Evolutionary conservation across 2,329 filamentous ascomycete species (phyloP).

Genomic region (Parastagonospora nodorum): DNA sequence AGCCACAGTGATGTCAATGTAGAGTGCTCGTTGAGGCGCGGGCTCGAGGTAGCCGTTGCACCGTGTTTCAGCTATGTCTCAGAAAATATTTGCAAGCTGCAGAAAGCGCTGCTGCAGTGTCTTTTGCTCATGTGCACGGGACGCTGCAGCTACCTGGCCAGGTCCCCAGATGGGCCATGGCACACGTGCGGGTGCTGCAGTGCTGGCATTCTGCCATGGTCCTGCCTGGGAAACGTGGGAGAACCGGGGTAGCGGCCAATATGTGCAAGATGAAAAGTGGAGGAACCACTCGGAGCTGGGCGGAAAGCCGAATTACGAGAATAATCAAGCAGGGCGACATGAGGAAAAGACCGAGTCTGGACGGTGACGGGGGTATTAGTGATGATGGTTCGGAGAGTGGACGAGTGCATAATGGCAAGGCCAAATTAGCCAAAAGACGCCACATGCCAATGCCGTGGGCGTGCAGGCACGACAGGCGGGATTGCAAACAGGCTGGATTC

Average conservation of each 20-base stretch:
- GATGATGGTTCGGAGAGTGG: background rate
- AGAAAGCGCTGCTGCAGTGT: conserved; percentile 9
- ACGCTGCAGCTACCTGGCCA: conserved; percentile 7
- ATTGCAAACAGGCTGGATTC: no score
- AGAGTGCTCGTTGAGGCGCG: conserved; percentile 16
- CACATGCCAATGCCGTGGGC: conserved; percentile 1
- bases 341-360: background rate
- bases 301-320: background rate
- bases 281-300: background rate
- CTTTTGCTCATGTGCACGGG: conserved; percentile 1
- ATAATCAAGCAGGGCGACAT: conserved; percentile 4
- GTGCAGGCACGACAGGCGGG: no score
- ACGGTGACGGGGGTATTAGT: background rate
- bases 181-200: conserved; percentile 9
- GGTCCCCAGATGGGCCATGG: background rate
- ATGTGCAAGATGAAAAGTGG: background rate
- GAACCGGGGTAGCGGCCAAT: background rate
- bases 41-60: conserved; percentile 23
- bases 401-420: background rate
- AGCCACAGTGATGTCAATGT: conserved; percentile 17
- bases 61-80: conserved; percentile 43
- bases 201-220: conserved; percentile 1
- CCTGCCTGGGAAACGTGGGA: background rate
- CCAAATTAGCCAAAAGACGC: conserved; percentile 18
- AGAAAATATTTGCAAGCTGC: conserved; percentile 10